A percentile compares a stretch with the other conserved stretches of the same genome.
These are phyloP conservation scores for Helotiales sp. DNA, from an alignment of 2,329 filamentous ascomycete genomes.

Conservation along the genomic window DNA sequence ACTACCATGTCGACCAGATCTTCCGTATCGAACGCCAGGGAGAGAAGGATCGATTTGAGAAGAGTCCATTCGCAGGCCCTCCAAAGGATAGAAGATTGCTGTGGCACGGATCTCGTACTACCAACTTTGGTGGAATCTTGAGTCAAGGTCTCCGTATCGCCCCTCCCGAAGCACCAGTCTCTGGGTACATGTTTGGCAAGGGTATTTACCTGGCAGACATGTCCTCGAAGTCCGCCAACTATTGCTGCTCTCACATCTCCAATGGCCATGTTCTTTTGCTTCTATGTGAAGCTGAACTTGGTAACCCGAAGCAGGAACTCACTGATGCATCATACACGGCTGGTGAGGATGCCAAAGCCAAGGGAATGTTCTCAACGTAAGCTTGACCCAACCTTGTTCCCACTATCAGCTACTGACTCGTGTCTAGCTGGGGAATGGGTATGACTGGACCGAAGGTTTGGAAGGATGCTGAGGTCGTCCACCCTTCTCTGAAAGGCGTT, in stretches of 20 bases:
- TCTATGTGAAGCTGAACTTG: conserved; percentile 84
- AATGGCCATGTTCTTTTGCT: conserved; percentile 75
- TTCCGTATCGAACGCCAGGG: conserved; percentile 81
- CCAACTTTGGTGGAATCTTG: conserved; percentile 87
- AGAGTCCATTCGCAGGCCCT: conserved; percentile 55
- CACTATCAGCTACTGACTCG: background rate
- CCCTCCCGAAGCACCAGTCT: conserved; percentile 78
- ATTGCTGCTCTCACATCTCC: conserved; percentile 69
- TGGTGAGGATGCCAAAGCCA: conserved; percentile 62
- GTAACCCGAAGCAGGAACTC: conserved; percentile 73
- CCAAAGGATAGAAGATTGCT: conserved; percentile 70
- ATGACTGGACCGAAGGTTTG: conserved; percentile 66
- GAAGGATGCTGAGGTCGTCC: conserved; percentile 75
- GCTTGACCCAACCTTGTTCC: background rate
- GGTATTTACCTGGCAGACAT: conserved; percentile 89
- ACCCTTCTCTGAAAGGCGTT: conserved; percentile 68
- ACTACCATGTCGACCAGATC: conserved; percentile 71
- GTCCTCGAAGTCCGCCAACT: conserved; percentile 80
- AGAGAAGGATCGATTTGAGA: conserved; percentile 71
- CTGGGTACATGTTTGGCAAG: conserved; percentile 89
- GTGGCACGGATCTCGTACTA: conserved; percentile 85
- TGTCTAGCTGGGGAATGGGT: conserved; percentile 73
- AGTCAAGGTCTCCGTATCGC: conserved; percentile 89
- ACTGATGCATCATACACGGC: conserved; percentile 63
- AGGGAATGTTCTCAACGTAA: conserved; percentile 51